Percentiles rank a stretch among this genome's conserved stretches.
Evolutionary conservation across 371 early-diverging fungal species (phyloP).

Genomic region (Conidiobolus incongruus): DNA sequence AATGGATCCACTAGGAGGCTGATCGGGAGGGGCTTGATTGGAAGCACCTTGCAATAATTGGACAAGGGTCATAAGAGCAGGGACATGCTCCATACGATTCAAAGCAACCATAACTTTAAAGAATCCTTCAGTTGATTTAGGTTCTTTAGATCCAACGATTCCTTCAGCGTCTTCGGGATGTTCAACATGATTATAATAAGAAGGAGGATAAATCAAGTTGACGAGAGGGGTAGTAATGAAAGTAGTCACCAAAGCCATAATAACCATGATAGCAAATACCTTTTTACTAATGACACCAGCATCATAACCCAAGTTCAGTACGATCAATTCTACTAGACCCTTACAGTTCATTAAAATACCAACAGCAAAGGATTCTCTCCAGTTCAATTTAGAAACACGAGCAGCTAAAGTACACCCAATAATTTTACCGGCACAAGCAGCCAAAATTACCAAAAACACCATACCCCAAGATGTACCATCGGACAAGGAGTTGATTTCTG

Average conservation of each 20-base stretch:
- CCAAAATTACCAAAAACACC: slow-evolving; percentile 42
- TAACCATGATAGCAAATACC: slow-evolving; percentile 71
- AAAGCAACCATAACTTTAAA: slow-evolving; percentile 25
- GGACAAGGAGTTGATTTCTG: slow-evolving; percentile 50
- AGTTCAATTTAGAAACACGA: slow-evolving; percentile 31
- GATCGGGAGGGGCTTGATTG: neutral
- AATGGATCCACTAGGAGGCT: neutral
- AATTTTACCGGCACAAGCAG: slow-evolving; percentile 72
- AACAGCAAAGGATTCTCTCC: slow-evolving; percentile 67
- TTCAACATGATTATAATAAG: neutral
- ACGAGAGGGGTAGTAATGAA: slow-evolving; percentile 47
- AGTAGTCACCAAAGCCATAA: slow-evolving; percentile 71
- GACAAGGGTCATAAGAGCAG: slow-evolving; percentile 48
- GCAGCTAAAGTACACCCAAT: slow-evolving; percentile 59
- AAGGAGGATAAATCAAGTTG: slow-evolving; percentile 23
- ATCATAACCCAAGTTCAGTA: slow-evolving; percentile 72
- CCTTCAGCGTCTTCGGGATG: neutral
- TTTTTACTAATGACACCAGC: slow-evolving; percentile 56
- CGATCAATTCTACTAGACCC: slow-evolving; percentile 78
- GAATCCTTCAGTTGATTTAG: neutral
- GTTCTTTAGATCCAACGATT: neutral
- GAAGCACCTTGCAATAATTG: slow-evolving; percentile 17
- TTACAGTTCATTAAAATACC: slow-evolving; percentile 92
- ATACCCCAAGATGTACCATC: slow-evolving; percentile 52
- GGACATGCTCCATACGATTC: slow-evolving; percentile 34